phyloP scores from a whole-genome alignment of 108 stramenopile genomes.

The Aurantiochytrium sp. region DNA sequence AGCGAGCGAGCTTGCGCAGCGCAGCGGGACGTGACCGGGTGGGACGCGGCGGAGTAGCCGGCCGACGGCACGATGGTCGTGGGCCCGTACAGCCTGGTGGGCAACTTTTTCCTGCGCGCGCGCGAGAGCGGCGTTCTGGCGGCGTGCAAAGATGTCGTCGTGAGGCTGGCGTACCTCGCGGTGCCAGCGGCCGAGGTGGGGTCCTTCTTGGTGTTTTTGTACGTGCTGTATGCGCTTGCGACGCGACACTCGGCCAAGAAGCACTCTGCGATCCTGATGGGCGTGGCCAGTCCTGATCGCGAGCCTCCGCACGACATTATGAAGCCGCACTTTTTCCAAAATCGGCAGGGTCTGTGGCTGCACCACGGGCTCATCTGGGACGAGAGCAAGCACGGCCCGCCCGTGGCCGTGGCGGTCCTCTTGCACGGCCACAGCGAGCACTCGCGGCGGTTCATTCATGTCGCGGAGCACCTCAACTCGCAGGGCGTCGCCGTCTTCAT shows the following conservation, averaged over 20 bases:
- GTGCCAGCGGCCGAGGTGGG: not conserved
- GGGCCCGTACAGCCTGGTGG: not conserved
- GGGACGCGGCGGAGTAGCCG: no score
- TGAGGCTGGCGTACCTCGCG: not conserved
- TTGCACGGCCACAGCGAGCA: slow-evolving; percentile 16
- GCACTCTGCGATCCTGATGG: not conserved
- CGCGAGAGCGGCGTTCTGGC: not conserved
- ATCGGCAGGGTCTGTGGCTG: not conserved
- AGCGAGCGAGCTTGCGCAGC: no score
- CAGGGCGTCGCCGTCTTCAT: not conserved
- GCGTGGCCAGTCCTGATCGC: not conserved
- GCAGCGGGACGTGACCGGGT: no score
- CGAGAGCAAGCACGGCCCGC: not conserved
- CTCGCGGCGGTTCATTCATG: not conserved
- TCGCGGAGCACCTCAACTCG: not conserved
- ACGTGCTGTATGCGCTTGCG: not conserved
- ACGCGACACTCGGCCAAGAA: not conserved
- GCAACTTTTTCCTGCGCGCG: not conserved
- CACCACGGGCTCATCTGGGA: slow-evolving; percentile 2
- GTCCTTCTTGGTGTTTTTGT: not conserved
- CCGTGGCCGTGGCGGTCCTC: not conserved
- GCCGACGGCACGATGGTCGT: not conserved
- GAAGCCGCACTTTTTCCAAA: slow-evolving; percentile 5
- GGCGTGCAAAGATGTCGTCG: not conserved
- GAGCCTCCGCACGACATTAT: slow-evolving; percentile 12